These are phyloP conservation scores for Lathyrus tuberosus DNA, from an alignment of 306 rosid species.

Conservation along the genomic window DNA sequence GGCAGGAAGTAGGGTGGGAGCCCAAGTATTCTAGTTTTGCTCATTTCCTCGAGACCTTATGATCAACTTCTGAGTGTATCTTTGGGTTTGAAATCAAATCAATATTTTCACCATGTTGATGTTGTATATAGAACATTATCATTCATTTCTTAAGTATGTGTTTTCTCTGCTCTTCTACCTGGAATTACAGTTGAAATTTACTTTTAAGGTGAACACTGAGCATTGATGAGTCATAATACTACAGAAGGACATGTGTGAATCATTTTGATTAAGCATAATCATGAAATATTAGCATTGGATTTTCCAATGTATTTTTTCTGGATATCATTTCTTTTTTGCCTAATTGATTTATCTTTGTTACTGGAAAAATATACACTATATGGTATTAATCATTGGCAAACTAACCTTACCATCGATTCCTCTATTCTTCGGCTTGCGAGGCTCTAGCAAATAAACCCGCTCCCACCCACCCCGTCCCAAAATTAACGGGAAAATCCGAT, in stretches of 20 bases:
- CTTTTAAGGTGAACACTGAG: neutral
- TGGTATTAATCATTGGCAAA: conserved; percentile 1
- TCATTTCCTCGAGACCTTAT: conserved; percentile 66
- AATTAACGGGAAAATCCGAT: too few relatives aligned
- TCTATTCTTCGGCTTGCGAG: neutral
- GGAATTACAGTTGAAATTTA: neutral
- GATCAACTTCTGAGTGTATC: conserved; percentile 30
- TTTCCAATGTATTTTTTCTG: conserved; percentile 11
- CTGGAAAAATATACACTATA: neutral
- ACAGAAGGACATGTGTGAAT: conserved; percentile 5
- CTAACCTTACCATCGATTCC: neutral
- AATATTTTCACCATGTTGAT: conserved; percentile 33
- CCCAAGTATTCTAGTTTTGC: conserved; percentile 84
- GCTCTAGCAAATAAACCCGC: too few relatives aligned
- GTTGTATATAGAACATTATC: conserved; percentile 39
- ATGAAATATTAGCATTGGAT: conserved; percentile 29
- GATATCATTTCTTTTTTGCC: neutral
- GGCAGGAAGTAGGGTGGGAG: conserved; percentile 86
- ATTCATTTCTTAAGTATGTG: conserved; percentile 19
- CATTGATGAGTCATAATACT: neutral
- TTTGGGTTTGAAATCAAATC: conserved; percentile 25
- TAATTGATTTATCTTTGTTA: conserved; percentile 10
- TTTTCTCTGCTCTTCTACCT: neutral
- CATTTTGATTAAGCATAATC: conserved; percentile 34
- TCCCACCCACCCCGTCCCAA: too few relatives aligned